Conservation (phyloP, 1,284 basidiomycete genomes). For the Gymnopus androsaceus region DNA sequence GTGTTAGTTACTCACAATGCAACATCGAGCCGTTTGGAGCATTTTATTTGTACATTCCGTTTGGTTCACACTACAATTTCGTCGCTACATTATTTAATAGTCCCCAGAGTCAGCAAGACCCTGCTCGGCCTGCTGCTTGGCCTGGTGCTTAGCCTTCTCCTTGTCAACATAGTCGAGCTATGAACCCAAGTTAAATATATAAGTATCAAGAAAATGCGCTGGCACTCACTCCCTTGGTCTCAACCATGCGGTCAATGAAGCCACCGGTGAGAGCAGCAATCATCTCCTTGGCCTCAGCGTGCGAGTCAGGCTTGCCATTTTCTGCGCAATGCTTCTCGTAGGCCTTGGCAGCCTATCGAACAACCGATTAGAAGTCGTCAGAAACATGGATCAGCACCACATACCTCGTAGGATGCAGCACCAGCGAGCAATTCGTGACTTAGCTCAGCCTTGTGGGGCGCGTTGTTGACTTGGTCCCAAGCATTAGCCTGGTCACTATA, state of each 20-base stretch:
- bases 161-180: constrained; percentile 40
- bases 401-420: constrained; percentile 49
- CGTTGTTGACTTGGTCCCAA: constrained; percentile 46
- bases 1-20: background rate
- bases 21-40: background rate
- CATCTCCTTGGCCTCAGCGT: constrained; percentile 46
- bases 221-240: constrained; percentile 39
- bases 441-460: constrained; percentile 55
- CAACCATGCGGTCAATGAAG: constrained; percentile 46
- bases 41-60: background rate
- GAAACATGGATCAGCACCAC: background rate
- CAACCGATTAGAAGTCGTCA: background rate
- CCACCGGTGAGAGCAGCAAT: constrained; percentile 43
- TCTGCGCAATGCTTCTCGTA: constrained; percentile 51
- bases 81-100: constrained; percentile 17
- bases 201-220: background rate
- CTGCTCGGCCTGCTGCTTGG: constrained; percentile 25
- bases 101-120: constrained; percentile 20
- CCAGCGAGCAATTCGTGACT: constrained; percentile 70
- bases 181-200: background rate
- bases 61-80: background rate
- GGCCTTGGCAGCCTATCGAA: constrained; percentile 50
- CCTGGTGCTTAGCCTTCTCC: constrained; percentile 43
- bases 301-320: constrained; percentile 46
- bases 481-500: constrained; percentile 32